Conservation (phyloP, 257 asterid genomes). For the Voacanga thouarsii region DNA sequence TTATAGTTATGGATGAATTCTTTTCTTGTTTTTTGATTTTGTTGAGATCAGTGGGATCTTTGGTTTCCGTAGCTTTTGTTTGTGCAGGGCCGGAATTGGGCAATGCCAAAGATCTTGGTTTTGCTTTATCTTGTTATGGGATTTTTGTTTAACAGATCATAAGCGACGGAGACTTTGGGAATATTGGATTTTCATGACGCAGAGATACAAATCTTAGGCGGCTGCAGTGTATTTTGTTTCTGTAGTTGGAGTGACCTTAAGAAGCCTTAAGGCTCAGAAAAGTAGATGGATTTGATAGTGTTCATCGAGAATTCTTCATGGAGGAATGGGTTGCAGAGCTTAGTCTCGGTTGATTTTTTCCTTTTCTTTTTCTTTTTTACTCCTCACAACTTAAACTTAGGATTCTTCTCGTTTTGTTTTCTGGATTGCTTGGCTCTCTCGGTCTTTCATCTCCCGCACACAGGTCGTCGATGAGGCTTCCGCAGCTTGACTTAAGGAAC, state of each 20-base stretch:
- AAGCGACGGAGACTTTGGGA: background rate
- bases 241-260: background rate
- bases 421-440: background rate
- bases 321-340: constrained; percentile 1
- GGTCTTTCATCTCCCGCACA: background rate
- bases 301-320: constrained; percentile 2
- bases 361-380: background rate
- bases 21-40: constrained; percentile 13
- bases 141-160: constrained; percentile 14
- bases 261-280: constrained; percentile 3
- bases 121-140: constrained; percentile 4
- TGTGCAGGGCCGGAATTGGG: constrained; percentile 5
- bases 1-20: background rate
- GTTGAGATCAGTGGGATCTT: constrained; percentile 19
- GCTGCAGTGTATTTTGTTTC: constrained; percentile 6
- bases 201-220: background rate
- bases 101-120: constrained; percentile 22
- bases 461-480: constrained; percentile 6
- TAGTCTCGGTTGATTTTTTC: background rate
- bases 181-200: background rate
- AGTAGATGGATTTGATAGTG: constrained; percentile 10
- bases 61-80: background rate
- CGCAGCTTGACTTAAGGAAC: background rate
- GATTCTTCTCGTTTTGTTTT: background rate
- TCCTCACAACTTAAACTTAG: background rate